Conservation (phyloP, 169 alveolate species). For the Haemoproteus tartakovskyi region DNA sequence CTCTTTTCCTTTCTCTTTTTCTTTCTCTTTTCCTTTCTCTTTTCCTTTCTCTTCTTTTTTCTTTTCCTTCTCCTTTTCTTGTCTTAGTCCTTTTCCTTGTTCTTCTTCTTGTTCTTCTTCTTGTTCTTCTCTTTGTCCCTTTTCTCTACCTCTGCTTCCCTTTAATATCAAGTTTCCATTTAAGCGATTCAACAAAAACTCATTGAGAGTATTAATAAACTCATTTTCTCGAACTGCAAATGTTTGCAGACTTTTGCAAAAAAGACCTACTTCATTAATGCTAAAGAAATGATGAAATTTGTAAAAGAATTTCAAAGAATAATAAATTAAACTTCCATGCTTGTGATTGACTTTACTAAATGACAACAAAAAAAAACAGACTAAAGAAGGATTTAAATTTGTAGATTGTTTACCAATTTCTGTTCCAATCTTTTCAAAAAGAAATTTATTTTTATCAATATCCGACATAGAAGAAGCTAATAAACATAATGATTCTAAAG, state of each 20-base stretch:
- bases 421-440: constrained; percentile 72
- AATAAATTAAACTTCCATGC: constrained; percentile 76
- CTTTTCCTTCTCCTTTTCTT: background rate
- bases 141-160: too few species aligned
- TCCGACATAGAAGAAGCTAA: constrained; percentile 29
- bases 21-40: background rate
- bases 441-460: constrained; percentile 31
- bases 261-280: constrained; percentile 48
- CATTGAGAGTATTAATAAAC: constrained; percentile 25
- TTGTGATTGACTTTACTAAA: constrained; percentile 71
- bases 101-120: background rate
- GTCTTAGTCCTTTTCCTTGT: too few species aligned
- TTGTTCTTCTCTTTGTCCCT: background rate
- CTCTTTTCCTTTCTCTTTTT: background rate
- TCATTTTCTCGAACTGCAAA: constrained; percentile 55
- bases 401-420: constrained; percentile 73
- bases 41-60: too few species aligned
- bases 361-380: constrained; percentile 72
- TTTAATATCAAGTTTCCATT: too few species aligned
- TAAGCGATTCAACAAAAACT: constrained; percentile 2
- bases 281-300: constrained; percentile 43
- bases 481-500: constrained; percentile 46
- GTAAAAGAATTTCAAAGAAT: constrained; percentile 66
- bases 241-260: constrained; percentile 29
- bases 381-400: constrained; percentile 70